A percentile compares a stretch with the other conserved stretches of the same genome.
phyloP scores from a whole-genome alignment of 192 early-diverging fungal species.

The Backusella circina region DNA sequence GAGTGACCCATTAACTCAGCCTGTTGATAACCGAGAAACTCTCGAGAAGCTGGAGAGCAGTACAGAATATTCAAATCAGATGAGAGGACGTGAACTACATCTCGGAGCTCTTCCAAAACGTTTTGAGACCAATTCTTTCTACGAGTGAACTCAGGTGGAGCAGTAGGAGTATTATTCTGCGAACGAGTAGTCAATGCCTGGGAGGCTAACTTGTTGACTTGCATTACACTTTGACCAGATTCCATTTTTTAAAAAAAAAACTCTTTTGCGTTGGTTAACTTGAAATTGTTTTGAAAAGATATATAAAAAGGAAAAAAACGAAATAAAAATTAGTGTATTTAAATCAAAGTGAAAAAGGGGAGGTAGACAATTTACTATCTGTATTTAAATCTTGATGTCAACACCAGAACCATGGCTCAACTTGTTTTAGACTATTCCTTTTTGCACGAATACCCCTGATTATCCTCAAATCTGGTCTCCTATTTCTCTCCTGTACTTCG shows the following conservation, averaged over 20 bases:
- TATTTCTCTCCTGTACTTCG: neutral
- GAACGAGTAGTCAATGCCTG: neutral
- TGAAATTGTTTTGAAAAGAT: neutral
- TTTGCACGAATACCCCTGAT: neutral
- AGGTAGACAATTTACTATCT: neutral
- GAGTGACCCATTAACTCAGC: constrained; percentile 36
- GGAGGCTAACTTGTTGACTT: constrained; percentile 11
- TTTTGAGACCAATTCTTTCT: constrained; percentile 42
- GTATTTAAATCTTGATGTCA: neutral
- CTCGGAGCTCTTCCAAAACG: constrained; percentile 41
- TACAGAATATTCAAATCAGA: constrained; percentile 37
- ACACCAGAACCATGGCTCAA: neutral
- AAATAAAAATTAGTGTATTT: neutral
- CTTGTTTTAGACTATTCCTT: neutral
- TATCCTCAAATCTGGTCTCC: neutral
- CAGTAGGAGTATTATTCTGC: neutral
- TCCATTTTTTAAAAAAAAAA: too few relatives aligned
- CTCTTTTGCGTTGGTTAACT: neutral
- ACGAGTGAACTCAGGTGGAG: constrained; percentile 38
- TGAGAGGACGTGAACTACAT: constrained; percentile 42
- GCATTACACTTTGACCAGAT: constrained; percentile 11
- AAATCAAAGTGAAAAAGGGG: neutral
- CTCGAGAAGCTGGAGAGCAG: constrained; percentile 40
- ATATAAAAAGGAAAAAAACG: neutral
- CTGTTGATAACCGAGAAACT: constrained; percentile 41